Base-by-base conservation (phyloP, 83 land plant species). In the Isoetes engelmannii region DNA sequence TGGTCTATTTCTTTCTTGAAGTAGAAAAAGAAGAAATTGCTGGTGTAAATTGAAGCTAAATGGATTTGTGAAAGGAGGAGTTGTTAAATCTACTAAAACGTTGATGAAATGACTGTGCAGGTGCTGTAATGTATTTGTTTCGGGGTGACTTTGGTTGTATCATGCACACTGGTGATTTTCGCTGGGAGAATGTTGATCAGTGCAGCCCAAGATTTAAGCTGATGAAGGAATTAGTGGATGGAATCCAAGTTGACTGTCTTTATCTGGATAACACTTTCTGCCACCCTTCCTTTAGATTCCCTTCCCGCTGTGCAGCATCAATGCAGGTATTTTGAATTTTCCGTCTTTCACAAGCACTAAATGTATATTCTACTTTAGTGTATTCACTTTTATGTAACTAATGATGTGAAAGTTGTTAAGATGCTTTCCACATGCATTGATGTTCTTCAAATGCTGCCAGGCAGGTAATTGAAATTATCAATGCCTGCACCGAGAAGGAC, bases 211-310 rank as follows among this genome's bases (percentile, higher is more conserved):
- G 21, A 5, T 48, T 72, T 8, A 20, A 74, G 18, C 9, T 17
- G 9, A 81, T 63, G 42, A 82, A 75, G 64, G 50, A 60, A 13
- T 57, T 48, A 51, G 76, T 87, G 0, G 65, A 71, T 50, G 85
- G 75, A 44, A 56, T 37, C 6, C 71, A 21, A 15, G 68, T 87
- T 44, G 80, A 83, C 55, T 41, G 68, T 8, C 84, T 87, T 54
- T 77, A 78, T 72, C 7, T 87, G 64, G 91, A 87, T 66, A 87
- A 84, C 59, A 87, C 91, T 4, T 87, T 80, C 47, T 85, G 88
- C 69, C 83, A 85, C 65, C 84, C 88, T 4, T 62, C 63, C 6
- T 84, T 68, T 63, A 59, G 37, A 4, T 85, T 85, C 75, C 91
- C 88, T 57, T 47, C 84, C 54, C 75, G 91, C 47, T 69, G 73